Conservation (phyloP, 306 rosid genomes). For the Corylus heterophylla region DNA sequence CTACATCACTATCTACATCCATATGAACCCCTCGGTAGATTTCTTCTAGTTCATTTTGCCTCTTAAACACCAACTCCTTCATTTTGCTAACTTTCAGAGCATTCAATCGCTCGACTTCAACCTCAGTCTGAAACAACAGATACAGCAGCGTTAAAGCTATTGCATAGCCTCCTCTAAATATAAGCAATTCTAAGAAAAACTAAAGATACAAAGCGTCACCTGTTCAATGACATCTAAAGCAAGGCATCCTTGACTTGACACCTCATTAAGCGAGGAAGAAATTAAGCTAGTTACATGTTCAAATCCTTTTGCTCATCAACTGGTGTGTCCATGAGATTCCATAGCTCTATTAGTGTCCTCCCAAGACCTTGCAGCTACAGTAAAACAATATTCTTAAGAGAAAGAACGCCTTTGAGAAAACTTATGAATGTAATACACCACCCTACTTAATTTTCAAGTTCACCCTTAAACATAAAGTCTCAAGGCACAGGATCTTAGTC, state of each 20-base stretch:
- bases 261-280: constrained; percentile 65
- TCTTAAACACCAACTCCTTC: constrained; percentile 79
- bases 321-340: constrained; percentile 87
- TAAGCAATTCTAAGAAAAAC: constrained; percentile 17
- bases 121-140: constrained; percentile 44
- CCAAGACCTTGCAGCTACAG: constrained; percentile 68
- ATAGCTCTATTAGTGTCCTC: constrained; percentile 52
- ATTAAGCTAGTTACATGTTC: constrained; percentile 57
- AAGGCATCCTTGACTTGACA: constrained; percentile 68
- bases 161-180: not conserved
- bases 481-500: not conserved
- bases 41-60: constrained; percentile 84
- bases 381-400: constrained; percentile 18
- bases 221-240: constrained; percentile 65
- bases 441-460: not conserved
- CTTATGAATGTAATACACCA: not conserved
- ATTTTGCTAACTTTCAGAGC: constrained; percentile 76
- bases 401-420: not conserved
- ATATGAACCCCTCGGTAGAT: constrained; percentile 80
- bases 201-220: constrained; percentile 43
- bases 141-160: constrained; percentile 6
- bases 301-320: constrained; percentile 57
- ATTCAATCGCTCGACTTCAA: constrained; percentile 72
- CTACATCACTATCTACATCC: constrained; percentile 72
- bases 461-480: not conserved